phyloP scores from a whole-genome alignment of 2,329 filamentous ascomycete genomes.

The Cladosporium sp. region DNA sequence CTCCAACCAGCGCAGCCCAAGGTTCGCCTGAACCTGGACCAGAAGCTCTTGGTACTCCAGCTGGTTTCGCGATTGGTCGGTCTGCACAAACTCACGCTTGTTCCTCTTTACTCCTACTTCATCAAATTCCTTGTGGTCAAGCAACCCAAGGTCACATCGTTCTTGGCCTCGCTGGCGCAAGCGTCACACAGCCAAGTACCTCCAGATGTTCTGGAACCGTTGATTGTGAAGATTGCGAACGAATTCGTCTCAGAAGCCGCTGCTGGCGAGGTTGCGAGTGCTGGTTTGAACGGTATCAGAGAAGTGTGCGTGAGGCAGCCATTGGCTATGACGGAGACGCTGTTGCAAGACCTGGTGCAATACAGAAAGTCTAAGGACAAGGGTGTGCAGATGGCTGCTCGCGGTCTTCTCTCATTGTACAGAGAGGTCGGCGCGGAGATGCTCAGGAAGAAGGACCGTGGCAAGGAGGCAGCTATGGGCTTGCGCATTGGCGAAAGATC shows the following conservation, averaged over 20 bases:
- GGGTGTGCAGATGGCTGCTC: slow-evolving; percentile 97
- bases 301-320: slow-evolving; percentile 92
- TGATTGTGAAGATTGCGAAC: slow-evolving; percentile 93
- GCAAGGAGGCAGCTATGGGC: slow-evolving; percentile 83
- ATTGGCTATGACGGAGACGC: slow-evolving; percentile 89
- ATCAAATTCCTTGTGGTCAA: slow-evolving; percentile 82
- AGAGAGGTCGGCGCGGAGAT: slow-evolving; percentile 87
- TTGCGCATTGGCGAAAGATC: slow-evolving; percentile 71
- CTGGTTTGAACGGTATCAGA: slow-evolving; percentile 89
- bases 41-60: slow-evolving; percentile 84
- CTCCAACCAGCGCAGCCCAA: slow-evolving; percentile 70
- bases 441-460: slow-evolving; percentile 83
- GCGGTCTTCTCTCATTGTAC: slow-evolving; percentile 85
- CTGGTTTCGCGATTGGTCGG: slow-evolving; percentile 88
- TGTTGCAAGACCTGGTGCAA: slow-evolving; percentile 93
- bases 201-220: slow-evolving; percentile 83
- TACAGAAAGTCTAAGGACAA: slow-evolving; percentile 98
- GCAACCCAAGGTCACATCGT: slow-evolving; percentile 86
- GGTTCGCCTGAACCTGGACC: slow-evolving; percentile 79
- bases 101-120: slow-evolving; percentile 94
- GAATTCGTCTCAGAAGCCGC: slow-evolving; percentile 97
- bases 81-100: slow-evolving; percentile 84
- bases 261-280: slow-evolving; percentile 83
- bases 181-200: slow-evolving; percentile 88
- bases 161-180: slow-evolving; percentile 88